phyloP scores from a whole-genome alignment of 257 asterid genomes.

The Solanum medicagineum region DNA sequence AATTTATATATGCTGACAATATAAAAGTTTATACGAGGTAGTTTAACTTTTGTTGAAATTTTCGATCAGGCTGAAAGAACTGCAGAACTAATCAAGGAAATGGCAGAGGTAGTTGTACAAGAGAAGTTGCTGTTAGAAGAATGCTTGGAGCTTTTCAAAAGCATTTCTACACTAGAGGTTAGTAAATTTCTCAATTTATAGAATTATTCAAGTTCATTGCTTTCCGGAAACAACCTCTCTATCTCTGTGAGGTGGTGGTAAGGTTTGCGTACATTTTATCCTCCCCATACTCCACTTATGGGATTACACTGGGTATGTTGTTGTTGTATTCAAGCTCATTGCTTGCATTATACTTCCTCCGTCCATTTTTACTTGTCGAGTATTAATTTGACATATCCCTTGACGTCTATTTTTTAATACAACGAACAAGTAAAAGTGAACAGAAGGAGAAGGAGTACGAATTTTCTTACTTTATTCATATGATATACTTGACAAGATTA shows the following conservation, averaged over 20 bases:
- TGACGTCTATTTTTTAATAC: no score
- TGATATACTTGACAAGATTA: not conserved
- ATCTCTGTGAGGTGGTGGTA: no score
- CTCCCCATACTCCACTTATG: no score
- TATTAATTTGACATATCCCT: no score
- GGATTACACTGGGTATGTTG: no score
- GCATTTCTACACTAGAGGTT: constrained; percentile 53
- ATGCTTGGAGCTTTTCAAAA: constrained; percentile 56
- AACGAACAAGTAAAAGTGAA: no score
- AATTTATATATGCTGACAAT: not conserved
- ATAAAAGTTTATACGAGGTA: not conserved
- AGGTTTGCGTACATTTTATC: no score
- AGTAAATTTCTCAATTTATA: not conserved
- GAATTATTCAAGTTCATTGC: not conserved
- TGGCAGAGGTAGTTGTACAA: constrained; percentile 50
- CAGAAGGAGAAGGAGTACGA: not conserved
- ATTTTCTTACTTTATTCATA: not conserved
- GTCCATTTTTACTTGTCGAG: no score
- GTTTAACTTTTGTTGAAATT: not conserved
- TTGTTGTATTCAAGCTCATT: no score
- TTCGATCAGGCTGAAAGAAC: constrained; percentile 28
- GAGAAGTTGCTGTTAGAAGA: constrained; percentile 74
- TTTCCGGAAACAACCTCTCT: no score
- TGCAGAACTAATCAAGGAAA: constrained; percentile 20
- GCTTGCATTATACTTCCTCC: not conserved